A percentile compares a stretch with the other conserved stretches of the same genome.
Evolutionary conservation across 352 stramenopile genomes (phyloP).

Genomic region (Globisporangium okanoganense): DNA sequence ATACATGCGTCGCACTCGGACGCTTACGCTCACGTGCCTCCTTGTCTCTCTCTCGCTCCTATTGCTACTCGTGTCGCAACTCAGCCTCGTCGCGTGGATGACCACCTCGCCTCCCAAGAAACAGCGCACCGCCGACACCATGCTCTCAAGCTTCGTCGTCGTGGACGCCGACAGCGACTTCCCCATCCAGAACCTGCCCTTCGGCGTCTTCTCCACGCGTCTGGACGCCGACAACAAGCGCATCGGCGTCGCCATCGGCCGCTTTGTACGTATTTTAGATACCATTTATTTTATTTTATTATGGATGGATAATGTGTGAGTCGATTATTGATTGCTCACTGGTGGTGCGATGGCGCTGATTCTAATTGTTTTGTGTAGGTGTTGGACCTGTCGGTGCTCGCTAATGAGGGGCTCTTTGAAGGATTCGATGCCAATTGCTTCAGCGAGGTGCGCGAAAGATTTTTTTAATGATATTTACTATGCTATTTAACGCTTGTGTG

Average conservation of each 20-base stretch:
- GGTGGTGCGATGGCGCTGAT: background rate
- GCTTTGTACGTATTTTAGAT: slow-evolving; percentile 42
- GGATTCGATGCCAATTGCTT: slow-evolving; percentile 77
- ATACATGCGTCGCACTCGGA: background rate
- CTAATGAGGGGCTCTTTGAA: slow-evolving; percentile 87
- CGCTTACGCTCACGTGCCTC: background rate
- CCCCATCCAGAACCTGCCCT: slow-evolving; percentile 94
- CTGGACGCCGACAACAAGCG: slow-evolving; percentile 53
- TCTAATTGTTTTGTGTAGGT: slow-evolving; percentile 25
- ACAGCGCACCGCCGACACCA: slow-evolving; percentile 9
- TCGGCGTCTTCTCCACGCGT: slow-evolving; percentile 90
- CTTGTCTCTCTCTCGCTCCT: background rate
- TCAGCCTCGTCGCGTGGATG: slow-evolving; percentile 10
- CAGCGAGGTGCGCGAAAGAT: slow-evolving; percentile 25
- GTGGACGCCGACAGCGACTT: slow-evolving; percentile 82
- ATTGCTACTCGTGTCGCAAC: background rate
- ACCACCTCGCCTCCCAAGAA: slow-evolving; percentile 8
- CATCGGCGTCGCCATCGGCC: slow-evolving; percentile 81
- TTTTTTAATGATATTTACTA: no score
- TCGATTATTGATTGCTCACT: background rate
- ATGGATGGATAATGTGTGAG: background rate
- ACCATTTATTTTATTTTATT: background rate
- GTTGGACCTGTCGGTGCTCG: slow-evolving; percentile 89
- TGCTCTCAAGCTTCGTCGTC: slow-evolving; percentile 54
- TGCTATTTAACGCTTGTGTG: background rate